Evolutionary conservation across 192 early-diverging fungal genomes (phyloP), one percentile per base, ranked within the genome.

Genomic region (Rhizophlyctis rosea): DNA sequence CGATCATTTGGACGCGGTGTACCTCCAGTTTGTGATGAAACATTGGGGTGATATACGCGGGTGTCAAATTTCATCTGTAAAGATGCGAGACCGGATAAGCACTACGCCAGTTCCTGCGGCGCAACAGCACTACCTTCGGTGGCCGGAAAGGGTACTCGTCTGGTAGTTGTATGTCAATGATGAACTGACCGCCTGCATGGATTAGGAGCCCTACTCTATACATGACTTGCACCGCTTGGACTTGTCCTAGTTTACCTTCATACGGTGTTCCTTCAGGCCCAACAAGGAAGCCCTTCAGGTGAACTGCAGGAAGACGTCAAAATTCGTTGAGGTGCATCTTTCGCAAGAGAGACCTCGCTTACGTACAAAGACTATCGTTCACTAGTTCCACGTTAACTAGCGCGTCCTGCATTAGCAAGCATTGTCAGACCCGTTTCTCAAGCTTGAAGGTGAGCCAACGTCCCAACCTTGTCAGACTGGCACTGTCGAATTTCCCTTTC

Each of bases 1-100:
- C n/a, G n/a, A n/a, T n/a, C n/a, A n/a, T n/a, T n/a, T n/a, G n/a
- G n/a, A n/a, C n/a, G n/a, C n/a, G n/a, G n/a, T n/a, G 18, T 67
- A 73, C 75, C 74, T 50, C 81, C 81, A 18, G 81, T 83, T 61
- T 83, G 81, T 14, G 74, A 77, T 27, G 79, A 82, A 24, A 83
- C 74, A 49, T 83, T 83, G 52, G 81, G 81, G 54, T 83, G 81
- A 59, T 83, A 83, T 0, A 83, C 68, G 34, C 35, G 63, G n/a
- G 81, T 83, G 27, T 68, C 63, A 64, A 81, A 80, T 44, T 74
- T 77, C 69, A 77, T 75, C 59, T 72, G 47, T 33, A 50, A 34
- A n/a, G n/a, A 23, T 49, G 55, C 30, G 29, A 64, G 51, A 27
- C 33, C 3, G 34, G n/a, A 64, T 34, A 44, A 39, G 13, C 33